Percentiles rank a stretch among this genome's conserved stretches.
Evolutionary conservation across 106 monocot genomes (phyloP).

Genomic region (Agapanthus africanus): DNA sequence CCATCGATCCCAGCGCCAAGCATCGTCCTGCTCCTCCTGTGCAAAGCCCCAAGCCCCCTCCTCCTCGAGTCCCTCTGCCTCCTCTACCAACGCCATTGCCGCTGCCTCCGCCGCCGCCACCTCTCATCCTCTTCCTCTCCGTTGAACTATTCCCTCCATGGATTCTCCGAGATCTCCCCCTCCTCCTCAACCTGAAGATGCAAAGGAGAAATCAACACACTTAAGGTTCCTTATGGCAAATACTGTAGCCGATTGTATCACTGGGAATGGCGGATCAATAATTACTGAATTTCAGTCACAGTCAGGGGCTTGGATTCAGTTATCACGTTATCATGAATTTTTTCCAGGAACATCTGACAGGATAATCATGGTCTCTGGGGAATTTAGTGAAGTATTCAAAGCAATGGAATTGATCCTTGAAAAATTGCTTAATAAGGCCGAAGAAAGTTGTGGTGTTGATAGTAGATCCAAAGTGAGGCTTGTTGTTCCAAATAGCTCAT

Average conservation of each 20-base stretch:
- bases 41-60: too few species aligned
- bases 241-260: constrained; percentile 71
- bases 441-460: constrained; percentile 35
- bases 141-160: too few species aligned
- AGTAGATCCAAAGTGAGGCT: constrained; percentile 32
- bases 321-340: constrained; percentile 78
- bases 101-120: too few species aligned
- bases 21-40: too few species aligned
- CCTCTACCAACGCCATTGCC: too few species aligned
- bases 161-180: too few species aligned
- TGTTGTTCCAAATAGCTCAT: constrained; percentile 47
- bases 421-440: constrained; percentile 54
- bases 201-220: constrained; percentile 54
- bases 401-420: constrained; percentile 70
- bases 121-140: too few species aligned
- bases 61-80: too few species aligned
- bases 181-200: too few species aligned
- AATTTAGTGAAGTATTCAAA: constrained; percentile 56
- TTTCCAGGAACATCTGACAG: constrained; percentile 88
- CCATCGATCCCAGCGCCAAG: too few species aligned
- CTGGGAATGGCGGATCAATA: constrained; percentile 81
- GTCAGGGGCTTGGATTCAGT: constrained; percentile 78
- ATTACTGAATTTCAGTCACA: constrained; percentile 83
- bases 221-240: constrained; percentile 75
- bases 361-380: constrained; percentile 73